These are phyloP conservation scores for Thraustotheca clavata DNA, from an alignment of 352 stramenopile species.

Conservation along the genomic window DNA sequence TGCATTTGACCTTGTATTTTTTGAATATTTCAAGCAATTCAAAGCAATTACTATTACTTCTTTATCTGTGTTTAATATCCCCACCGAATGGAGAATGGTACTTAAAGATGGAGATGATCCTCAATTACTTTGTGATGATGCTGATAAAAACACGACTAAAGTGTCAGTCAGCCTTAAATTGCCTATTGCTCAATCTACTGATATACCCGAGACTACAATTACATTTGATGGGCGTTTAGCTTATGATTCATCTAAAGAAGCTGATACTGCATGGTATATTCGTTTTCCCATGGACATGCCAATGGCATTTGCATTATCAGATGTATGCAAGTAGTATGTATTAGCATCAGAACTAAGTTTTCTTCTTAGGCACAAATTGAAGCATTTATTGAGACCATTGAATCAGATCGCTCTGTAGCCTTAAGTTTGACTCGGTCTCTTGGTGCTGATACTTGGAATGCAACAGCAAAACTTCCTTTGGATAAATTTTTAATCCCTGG, in stretches of 20 bases:
- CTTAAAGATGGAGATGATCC: slow-evolving; percentile 16
- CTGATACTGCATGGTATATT: background rate
- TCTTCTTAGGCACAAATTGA: background rate
- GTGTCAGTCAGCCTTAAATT: background rate
- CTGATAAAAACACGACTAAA: slow-evolving; percentile 5
- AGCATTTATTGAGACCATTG: background rate
- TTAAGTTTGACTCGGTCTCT: background rate
- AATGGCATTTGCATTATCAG: background rate
- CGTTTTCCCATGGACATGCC: background rate
- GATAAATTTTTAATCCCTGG: background rate
- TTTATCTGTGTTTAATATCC: background rate
- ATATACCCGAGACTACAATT: background rate
- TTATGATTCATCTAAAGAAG: background rate
- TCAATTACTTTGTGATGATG: background rate
- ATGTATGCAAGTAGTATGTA: background rate
- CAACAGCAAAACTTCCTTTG: background rate
- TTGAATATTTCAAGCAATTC: background rate
- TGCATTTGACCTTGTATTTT: slow-evolving; percentile 11
- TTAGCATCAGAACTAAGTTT: background rate
- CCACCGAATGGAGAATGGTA: slow-evolving; percentile 8
- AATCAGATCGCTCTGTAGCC: background rate
- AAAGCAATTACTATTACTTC: background rate
- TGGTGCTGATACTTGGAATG: background rate
- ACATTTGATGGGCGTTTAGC: background rate
- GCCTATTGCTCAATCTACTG: background rate